Evolutionary conservation across 768 basidiomycete genomes (phyloP).

Genomic region (Panellus pusillus): DNA sequence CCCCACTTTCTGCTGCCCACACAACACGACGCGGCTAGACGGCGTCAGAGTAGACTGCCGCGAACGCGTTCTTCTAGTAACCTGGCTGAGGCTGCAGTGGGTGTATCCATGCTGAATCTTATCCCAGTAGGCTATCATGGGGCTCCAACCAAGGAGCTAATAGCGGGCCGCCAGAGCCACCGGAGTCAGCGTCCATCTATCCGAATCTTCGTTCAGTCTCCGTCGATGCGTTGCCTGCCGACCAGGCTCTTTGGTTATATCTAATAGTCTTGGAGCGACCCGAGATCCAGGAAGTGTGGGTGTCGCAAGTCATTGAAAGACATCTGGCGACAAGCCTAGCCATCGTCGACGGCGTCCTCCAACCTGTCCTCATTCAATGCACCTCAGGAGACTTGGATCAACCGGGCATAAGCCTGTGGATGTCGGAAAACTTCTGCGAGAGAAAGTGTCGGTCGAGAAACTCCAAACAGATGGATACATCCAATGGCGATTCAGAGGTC

Average conservation of each 20-base stretch:
- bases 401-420: background rate
- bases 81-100: background rate
- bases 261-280: constrained; percentile 11
- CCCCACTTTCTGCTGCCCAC: constrained; percentile 12
- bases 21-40: background rate
- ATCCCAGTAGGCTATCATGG: no score
- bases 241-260: constrained; percentile 11
- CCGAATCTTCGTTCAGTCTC: constrained; percentile 18
- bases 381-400: background rate
- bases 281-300: constrained; percentile 5
- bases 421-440: constrained; percentile 10
- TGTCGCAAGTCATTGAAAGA: constrained; percentile 7
- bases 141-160: no score
- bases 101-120: no score
- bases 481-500: background rate
- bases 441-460: constrained; percentile 7
- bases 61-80: constrained; percentile 14
- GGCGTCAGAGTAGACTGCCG: background rate
- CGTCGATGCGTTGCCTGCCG: constrained; percentile 13
- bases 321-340: constrained; percentile 12
- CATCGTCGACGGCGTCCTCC: constrained; percentile 7
- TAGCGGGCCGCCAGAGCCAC: background rate
- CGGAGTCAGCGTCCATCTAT: background rate
- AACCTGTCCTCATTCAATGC: background rate
- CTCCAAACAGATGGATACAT: constrained; percentile 8